Conservation (phyloP, 2,329 filamentous ascomycete genomes). For the Ceratocystiopsis brevicomis region DNA sequence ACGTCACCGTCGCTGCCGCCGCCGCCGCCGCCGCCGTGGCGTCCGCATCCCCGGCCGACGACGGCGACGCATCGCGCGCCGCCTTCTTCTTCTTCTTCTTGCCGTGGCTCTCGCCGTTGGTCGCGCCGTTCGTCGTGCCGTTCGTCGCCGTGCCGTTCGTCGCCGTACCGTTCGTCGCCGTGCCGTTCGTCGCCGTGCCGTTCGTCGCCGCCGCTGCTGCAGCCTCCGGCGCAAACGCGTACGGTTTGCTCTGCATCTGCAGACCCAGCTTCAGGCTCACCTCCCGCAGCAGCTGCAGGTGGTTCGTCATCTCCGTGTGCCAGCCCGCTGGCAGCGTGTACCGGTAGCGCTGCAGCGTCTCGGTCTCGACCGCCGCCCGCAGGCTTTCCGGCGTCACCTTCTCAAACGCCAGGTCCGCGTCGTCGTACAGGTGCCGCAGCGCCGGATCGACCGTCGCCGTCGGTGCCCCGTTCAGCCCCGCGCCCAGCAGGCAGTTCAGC, state of each 20-base stretch:
- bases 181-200: background rate
- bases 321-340: conserved; percentile 53
- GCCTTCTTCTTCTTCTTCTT: conserved; percentile 45
- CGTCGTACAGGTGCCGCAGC: conserved; percentile 58
- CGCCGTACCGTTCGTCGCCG: background rate
- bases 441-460: conserved; percentile 57
- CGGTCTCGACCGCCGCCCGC: conserved; percentile 46
- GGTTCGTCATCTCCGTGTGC: conserved; percentile 41
- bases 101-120: conserved; percentile 23
- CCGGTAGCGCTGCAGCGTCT: conserved; percentile 58
- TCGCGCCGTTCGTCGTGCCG: conserved; percentile 15
- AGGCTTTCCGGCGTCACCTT: conserved; percentile 57
- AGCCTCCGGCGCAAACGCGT: conserved; percentile 36
- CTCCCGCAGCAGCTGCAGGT: conserved; percentile 75
- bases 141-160: conserved; percentile 13
- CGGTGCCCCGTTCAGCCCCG: conserved; percentile 57
- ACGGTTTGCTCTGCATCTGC: conserved; percentile 66
- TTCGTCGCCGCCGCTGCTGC: conserved; percentile 18
- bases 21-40: conserved; percentile 19
- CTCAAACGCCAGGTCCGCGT: conserved; percentile 67
- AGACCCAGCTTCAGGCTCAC: conserved; percentile 75
- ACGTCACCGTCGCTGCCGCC: conserved; percentile 35
- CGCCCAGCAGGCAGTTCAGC: conserved; percentile 80
- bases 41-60: conserved; percentile 18
- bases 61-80: conserved; percentile 33